phyloP scores from a whole-genome alignment of 306 rosid species.

The Citrullus colocynthis region DNA sequence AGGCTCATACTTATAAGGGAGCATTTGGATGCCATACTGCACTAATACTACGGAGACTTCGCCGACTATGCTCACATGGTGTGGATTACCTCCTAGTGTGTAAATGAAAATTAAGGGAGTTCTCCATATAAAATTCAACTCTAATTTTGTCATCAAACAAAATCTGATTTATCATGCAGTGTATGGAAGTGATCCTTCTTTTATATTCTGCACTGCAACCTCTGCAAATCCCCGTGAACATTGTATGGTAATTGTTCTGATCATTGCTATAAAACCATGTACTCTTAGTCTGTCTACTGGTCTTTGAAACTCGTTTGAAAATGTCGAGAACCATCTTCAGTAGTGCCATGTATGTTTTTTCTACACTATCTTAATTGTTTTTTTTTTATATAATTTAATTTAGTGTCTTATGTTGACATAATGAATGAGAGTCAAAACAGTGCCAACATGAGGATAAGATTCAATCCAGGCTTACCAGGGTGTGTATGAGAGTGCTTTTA shows the following conservation, averaged over 20 bases:
- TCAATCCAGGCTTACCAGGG: neutral
- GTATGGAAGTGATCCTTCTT: slow-evolving; percentile 83
- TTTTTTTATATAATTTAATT: neutral
- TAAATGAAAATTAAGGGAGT: slow-evolving; percentile 11
- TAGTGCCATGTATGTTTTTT: neutral
- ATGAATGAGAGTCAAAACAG: neutral
- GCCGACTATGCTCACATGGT: slow-evolving; percentile 77
- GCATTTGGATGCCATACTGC: slow-evolving; percentile 97
- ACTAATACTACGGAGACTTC: slow-evolving; percentile 65
- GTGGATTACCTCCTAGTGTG: slow-evolving; percentile 4
- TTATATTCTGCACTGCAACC: slow-evolving; percentile 85
- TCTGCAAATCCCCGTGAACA: slow-evolving; percentile 84
- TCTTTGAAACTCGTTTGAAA: slow-evolving; percentile 1
- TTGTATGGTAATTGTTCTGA: slow-evolving; percentile 54
- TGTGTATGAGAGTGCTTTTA: neutral
- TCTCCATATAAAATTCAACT: slow-evolving; percentile 2
- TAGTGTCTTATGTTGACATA: neutral
- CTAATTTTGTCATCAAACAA: neutral
- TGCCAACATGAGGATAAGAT: neutral
- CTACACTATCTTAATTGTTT: neutral
- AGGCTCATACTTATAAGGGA: slow-evolving; percentile 88
- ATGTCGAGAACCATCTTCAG: neutral
- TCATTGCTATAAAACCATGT: neutral
- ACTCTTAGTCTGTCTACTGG: neutral
- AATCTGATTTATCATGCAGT: slow-evolving; percentile 38